phyloP scores from a whole-genome alignment of 1,284 basidiomycete species.

The Fomitopsis betulina region DNA sequence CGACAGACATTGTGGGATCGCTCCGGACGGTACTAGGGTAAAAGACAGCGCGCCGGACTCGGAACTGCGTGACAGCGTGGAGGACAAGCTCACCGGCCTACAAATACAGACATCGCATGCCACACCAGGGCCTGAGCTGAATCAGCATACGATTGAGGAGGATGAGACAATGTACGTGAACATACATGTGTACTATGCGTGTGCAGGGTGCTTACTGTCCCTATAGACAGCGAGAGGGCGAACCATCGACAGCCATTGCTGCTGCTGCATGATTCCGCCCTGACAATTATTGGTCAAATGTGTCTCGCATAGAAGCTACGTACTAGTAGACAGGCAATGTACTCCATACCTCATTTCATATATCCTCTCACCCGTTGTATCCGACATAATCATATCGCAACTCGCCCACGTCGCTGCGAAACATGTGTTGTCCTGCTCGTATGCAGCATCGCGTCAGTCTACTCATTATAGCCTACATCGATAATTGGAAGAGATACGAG shows the following conservation, averaged over 20 bases:
- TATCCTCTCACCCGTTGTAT: background rate
- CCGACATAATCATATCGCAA: background rate
- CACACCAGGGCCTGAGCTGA: background rate
- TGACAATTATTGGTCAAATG: too few species aligned
- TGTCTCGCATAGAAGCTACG: background rate
- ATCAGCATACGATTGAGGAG: background rate
- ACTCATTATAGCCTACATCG: too few species aligned
- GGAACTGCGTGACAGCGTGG: background rate
- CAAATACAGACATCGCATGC: background rate
- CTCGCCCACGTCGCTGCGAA: background rate
- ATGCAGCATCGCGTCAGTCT: too few species aligned
- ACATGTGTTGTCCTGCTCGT: background rate
- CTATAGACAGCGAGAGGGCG: background rate
- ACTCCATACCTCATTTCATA: background rate
- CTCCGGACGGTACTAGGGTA: conserved; percentile 52
- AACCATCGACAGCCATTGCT: background rate
- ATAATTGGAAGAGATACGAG: too few species aligned
- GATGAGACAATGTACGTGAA: background rate
- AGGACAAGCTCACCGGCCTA: background rate
- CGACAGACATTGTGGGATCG: conserved; percentile 52
- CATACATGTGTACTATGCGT: background rate
- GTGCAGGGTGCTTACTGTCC: background rate
- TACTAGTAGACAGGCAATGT: background rate
- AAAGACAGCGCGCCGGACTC: background rate
- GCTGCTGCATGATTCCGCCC: conserved; percentile 3